Evolutionary conservation across 768 basidiomycete species (phyloP).

Genomic region (Macrolepiota dolichaula): DNA sequence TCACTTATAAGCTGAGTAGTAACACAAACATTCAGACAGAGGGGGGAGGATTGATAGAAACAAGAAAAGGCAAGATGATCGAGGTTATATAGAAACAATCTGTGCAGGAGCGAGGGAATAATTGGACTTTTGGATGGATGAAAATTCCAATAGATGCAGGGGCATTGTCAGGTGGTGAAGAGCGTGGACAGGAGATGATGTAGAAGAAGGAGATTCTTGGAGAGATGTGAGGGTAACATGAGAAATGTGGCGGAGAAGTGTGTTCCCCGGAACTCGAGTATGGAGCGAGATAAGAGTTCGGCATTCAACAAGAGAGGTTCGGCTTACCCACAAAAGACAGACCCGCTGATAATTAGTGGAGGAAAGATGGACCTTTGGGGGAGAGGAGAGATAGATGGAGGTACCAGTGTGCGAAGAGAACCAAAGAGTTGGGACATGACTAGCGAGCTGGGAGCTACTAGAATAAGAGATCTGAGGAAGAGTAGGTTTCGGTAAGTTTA

Average conservation of each 20-base stretch:
- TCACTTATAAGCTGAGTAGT: neutral
- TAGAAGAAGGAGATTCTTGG: neutral
- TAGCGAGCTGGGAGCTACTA: too few species aligned
- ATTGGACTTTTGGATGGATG: neutral
- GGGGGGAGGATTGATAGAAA: neutral
- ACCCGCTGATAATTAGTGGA: slow-evolving; percentile 40
- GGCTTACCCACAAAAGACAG: neutral
- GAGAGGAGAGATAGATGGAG: neutral
- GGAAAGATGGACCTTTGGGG: slow-evolving; percentile 79
- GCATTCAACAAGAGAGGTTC: neutral
- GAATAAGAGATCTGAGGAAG: too few species aligned
- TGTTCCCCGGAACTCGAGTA: neutral
- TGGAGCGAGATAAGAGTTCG: neutral
- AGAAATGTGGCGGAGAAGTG: neutral
- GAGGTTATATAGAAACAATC: neutral
- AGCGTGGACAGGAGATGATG: neutral
- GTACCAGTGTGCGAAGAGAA: neutral
- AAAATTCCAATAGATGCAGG: neutral
- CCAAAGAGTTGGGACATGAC: neutral
- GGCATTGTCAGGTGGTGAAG: slow-evolving; percentile 1
- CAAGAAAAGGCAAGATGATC: too few species aligned
- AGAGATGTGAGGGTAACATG: neutral
- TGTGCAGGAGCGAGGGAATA: slow-evolving; percentile 5
- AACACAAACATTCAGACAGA: neutral
- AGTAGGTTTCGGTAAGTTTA: too few species aligned